A percentile compares a stretch with the other conserved stretches of the same genome.
Conservation (phyloP, 805 yeast species). For the Ogataea populi-albae region DNA sequence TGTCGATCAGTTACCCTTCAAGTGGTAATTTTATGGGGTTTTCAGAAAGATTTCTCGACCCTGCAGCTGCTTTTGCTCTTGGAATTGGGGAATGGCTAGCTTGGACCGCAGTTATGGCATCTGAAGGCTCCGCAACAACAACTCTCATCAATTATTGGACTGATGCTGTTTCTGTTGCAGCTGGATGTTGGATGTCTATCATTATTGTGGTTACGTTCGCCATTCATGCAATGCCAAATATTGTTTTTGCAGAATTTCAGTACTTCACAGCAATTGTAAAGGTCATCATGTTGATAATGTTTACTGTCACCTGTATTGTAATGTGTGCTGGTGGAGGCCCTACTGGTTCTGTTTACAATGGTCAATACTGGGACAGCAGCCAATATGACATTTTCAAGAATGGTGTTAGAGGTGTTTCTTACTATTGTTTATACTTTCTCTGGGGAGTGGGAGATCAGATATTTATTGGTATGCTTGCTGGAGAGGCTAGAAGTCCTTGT, state of each 20-base stretch:
- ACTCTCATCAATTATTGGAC: conserved; percentile 12
- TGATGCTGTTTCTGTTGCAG: conserved; percentile 11
- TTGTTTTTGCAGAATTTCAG: conserved; percentile 13
- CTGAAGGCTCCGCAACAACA: conserved; percentile 13
- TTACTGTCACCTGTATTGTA: conserved; percentile 10
- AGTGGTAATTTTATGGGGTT: conserved; percentile 14
- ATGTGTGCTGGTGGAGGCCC: conserved; percentile 13
- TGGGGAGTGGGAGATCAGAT: conserved; percentile 16
- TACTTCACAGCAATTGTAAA: conserved; percentile 9
- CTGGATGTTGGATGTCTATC: conserved; percentile 13
- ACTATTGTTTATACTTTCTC: conserved; percentile 10
- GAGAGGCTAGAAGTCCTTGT: conserved; percentile 12
- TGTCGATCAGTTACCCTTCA: conserved; percentile 12
- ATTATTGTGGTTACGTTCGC: conserved; percentile 11
- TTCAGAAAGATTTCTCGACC: conserved; percentile 11
- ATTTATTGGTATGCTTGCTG: conserved; percentile 12
- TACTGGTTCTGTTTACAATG: conserved; percentile 12
- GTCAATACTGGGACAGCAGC: conserved; percentile 10
- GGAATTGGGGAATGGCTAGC: conserved; percentile 14
- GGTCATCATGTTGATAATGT: conserved; percentile 9
- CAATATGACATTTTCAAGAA: conserved; percentile 12
- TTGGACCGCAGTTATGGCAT: conserved; percentile 14
- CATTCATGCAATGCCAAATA: conserved; percentile 10
- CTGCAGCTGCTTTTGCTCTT: conserved; percentile 13
- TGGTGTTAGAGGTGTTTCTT: conserved; percentile 11